Percentiles rank a stretch among this genome's conserved stretches.
These are phyloP conservation scores for Breviolum minutum DNA, from an alignment of 73 alveolate genomes.

Conservation along the genomic window DNA sequence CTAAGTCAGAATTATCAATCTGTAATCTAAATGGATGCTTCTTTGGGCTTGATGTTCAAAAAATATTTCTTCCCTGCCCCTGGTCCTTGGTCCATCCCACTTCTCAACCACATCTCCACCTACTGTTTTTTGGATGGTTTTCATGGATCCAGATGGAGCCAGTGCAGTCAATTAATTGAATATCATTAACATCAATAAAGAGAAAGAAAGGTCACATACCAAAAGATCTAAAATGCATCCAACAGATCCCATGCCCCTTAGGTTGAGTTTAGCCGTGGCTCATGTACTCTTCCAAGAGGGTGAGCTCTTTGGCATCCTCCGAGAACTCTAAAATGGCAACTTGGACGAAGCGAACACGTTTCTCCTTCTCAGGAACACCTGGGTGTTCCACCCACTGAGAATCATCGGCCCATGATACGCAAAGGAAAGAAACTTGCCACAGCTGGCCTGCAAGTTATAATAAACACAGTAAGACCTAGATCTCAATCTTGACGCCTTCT, in stretches of 20 bases:
- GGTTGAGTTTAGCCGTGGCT: not conserved
- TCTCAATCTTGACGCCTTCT: not conserved
- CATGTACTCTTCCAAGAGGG: constrained; percentile 31
- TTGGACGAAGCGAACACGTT: constrained; percentile 65
- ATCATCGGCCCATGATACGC: not conserved
- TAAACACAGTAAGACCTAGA: not conserved
- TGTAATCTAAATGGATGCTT: not conserved
- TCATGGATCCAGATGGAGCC: not conserved
- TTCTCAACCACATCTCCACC: too few species aligned
- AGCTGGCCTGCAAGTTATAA: not conserved
- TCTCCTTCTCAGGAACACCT: constrained; percentile 64
- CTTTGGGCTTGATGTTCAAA: not conserved
- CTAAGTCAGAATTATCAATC: not conserved
- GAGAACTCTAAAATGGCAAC: constrained; percentile 84
- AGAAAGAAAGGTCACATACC: not conserved
- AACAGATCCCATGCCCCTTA: not conserved
- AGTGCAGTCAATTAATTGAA: not conserved
- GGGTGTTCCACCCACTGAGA: not conserved
- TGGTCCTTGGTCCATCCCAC: not conserved
- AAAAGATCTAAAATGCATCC: not conserved
- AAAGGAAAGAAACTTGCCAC: not conserved
- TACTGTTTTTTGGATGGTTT: not conserved
- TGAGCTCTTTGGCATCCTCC: not conserved
- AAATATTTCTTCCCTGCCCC: not conserved
- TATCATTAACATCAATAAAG: not conserved